phyloP scores from a whole-genome alignment of 2,329 filamentous ascomycete species.

The Alternaria ventricosa region DNA sequence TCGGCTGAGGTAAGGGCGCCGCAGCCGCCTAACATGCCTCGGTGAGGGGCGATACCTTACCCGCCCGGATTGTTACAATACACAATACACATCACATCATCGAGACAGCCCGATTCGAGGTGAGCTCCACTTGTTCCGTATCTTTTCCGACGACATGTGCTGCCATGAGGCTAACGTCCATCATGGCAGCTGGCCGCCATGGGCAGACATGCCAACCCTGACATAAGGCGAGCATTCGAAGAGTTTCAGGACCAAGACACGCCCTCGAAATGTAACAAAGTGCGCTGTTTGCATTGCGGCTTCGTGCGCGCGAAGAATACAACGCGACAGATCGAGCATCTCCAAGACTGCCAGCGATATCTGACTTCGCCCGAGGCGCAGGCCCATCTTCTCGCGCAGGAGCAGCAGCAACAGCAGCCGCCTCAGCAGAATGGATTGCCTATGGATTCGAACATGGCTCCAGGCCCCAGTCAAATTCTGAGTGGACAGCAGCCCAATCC shows the following conservation, averaged over 20 bases:
- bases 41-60: conserved; percentile 11
- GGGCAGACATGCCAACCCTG: conserved; percentile 51
- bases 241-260: conserved; percentile 53
- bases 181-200: conserved; percentile 18
- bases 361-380: conserved; percentile 54
- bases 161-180: conserved; percentile 19
- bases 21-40: background rate
- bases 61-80: conserved; percentile 12
- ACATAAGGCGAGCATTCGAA: conserved; percentile 47
- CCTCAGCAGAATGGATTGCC: conserved; percentile 25
- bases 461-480: conserved; percentile 47
- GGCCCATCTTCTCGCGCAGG: conserved; percentile 32
- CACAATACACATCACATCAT: conserved; percentile 12
- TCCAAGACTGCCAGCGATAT: conserved; percentile 55
- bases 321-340: conserved; percentile 59
- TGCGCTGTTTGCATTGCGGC: conserved; percentile 57
- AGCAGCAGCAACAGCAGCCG: conserved; percentile 21
- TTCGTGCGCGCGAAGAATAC: conserved; percentile 60
- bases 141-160: background rate
- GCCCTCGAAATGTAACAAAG: conserved; percentile 56
- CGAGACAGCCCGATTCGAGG: conserved; percentile 14
- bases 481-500: conserved; percentile 57
- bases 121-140: conserved; percentile 17
- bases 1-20: conserved; percentile 12
- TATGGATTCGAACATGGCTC: conserved; percentile 21